Percentiles rank a stretch among this genome's conserved stretches.
Evolutionary conservation across 768 basidiomycete genomes (phyloP).

Genomic region (Lyophyllum semitale): DNA sequence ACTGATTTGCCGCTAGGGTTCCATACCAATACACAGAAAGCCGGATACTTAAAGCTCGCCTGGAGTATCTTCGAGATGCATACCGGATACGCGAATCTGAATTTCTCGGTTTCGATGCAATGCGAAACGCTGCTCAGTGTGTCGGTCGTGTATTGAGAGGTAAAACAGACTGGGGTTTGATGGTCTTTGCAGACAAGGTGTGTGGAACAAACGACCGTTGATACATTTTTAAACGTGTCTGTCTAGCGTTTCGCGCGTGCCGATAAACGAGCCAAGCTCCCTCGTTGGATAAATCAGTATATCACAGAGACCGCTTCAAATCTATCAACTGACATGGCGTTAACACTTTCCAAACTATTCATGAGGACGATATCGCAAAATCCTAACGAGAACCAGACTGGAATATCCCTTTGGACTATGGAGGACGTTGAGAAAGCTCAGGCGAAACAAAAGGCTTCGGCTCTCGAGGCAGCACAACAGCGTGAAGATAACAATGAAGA

Average conservation of each 20-base stretch:
- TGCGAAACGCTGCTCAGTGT: slow-evolving; percentile 99
- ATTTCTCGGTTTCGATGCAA: slow-evolving; percentile 98
- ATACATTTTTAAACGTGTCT: not conserved
- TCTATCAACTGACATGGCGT: slow-evolving; percentile 96
- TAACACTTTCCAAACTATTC: slow-evolving; percentile 92
- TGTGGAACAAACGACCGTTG: slow-evolving; percentile 4
- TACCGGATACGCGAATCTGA: slow-evolving; percentile 98
- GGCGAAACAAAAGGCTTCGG: slow-evolving; percentile 72
- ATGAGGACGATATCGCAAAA: slow-evolving; percentile 99
- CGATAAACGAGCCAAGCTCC: slow-evolving; percentile 93
- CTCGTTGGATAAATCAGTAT: slow-evolving; percentile 98
- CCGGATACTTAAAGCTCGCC: slow-evolving; percentile 92
- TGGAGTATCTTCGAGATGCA: slow-evolving; percentile 97
- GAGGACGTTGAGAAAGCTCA: slow-evolving; percentile 90
- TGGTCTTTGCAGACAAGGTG: slow-evolving; percentile 99
- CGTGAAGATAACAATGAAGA: slow-evolving; percentile 41
- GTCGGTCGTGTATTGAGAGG: slow-evolving; percentile 97
- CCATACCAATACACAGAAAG: slow-evolving; percentile 99
- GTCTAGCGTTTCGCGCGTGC: slow-evolving; percentile 85
- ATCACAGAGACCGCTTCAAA: slow-evolving; percentile 99
- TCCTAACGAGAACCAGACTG: slow-evolving; percentile 93
- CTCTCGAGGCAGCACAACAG: slow-evolving; percentile 48
- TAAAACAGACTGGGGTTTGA: slow-evolving; percentile 99
- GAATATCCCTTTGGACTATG: slow-evolving; percentile 92
- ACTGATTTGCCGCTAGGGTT: slow-evolving; percentile 52